Evolutionary conservation across 345 rosid genomes (phyloP).

Genomic region (Corchorus olitorius): DNA sequence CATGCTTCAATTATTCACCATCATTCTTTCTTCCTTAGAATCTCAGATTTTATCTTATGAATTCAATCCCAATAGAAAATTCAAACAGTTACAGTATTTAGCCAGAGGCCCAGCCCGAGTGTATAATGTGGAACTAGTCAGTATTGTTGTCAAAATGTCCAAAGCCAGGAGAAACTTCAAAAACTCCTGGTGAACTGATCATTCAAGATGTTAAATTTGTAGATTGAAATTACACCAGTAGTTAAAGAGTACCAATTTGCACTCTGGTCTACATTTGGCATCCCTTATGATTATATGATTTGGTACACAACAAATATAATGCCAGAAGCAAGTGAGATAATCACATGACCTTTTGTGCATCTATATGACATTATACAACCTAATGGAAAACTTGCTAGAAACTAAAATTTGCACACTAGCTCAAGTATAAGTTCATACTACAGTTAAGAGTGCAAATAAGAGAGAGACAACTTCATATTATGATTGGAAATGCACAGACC

Average conservation of each 20-base stretch:
- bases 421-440: background rate
- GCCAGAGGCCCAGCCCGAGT: background rate
- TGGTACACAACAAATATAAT: background rate
- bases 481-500: background rate
- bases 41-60: background rate
- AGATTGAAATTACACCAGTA: background rate
- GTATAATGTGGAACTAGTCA: background rate
- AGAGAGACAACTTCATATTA: background rate
- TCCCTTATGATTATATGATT: background rate
- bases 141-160: conserved; percentile 4
- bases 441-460: background rate
- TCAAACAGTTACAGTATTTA: background rate
- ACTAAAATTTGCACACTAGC: background rate
- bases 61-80: background rate
- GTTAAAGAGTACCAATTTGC: background rate
- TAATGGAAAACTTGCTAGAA: background rate
- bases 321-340: background rate
- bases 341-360: background rate
- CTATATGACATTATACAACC: background rate
- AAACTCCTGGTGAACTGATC: background rate
- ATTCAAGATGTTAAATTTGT: background rate
- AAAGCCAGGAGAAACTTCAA: background rate
- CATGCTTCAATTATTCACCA: background rate
- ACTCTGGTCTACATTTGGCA: background rate
- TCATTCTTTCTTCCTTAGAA: background rate